Evolutionary conservation across 2,329 filamentous ascomycete genomes (phyloP).

Genomic region (Fusarium haematococcum): DNA sequence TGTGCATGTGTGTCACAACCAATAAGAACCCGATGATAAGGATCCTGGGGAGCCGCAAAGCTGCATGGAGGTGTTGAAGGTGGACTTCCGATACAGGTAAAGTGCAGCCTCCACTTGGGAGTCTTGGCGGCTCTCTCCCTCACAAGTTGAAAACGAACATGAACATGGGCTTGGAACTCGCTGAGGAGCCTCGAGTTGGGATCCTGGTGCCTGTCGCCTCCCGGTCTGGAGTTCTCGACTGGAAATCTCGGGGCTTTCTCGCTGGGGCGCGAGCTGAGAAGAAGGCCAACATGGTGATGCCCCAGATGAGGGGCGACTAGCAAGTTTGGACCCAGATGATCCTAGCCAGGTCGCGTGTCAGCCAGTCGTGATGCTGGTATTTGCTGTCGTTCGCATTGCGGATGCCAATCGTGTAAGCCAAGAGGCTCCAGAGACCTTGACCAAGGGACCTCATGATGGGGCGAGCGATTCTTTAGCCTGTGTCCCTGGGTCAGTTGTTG

Average conservation of each 20-base stretch:
- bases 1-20: conserved; percentile 11
- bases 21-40: conserved; percentile 34
- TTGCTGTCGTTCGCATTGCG: conserved; percentile 1
- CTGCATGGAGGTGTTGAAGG: conserved; percentile 22
- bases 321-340: conserved; percentile 11
- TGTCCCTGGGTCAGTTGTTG: conserved; percentile 18
- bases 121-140: conserved; percentile 20
- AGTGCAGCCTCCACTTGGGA: conserved; percentile 22
- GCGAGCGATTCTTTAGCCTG: conserved; percentile 6
- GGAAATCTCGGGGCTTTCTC: not conserved
- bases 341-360: conserved; percentile 9
- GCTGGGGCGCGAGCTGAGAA: conserved; percentile 15
- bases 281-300: conserved; percentile 4
- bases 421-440: conserved; percentile 18
- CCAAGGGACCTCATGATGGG: conserved; percentile 16
- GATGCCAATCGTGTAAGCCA: conserved; percentile 32
- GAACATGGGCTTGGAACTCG: conserved; percentile 6
- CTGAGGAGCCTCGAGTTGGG: conserved; percentile 2
- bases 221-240: not conserved
- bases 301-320: conserved; percentile 8
- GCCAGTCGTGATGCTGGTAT: conserved; percentile 9
- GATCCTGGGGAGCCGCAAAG: conserved; percentile 34
- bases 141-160: conserved; percentile 5
- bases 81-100: conserved; percentile 40
- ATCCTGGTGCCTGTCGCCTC: not conserved